A percentile compares a stretch with the other conserved stretches of the same genome.
phyloP scores from a whole-genome alignment of 192 early-diverging fungal species.

The Obelidium mucronatum region DNA sequence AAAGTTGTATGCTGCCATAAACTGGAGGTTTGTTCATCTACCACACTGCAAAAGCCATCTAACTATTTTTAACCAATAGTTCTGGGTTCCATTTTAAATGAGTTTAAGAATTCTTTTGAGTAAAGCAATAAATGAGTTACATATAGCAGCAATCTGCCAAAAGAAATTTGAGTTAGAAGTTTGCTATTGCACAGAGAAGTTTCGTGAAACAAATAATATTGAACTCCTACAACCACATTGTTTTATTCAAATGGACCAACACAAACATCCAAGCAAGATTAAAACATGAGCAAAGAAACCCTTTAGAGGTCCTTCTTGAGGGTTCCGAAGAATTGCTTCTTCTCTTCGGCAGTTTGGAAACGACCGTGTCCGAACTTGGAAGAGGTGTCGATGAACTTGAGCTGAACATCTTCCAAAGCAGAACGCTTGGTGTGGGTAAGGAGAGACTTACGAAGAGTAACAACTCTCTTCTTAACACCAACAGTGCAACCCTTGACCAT shows the following conservation, averaged over 20 bases:
- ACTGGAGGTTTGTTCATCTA: too few species aligned
- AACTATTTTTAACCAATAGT: too few species aligned
- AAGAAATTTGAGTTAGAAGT: too few species aligned
- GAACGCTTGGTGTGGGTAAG: constrained; percentile 95
- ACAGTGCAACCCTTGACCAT: constrained; percentile 98
- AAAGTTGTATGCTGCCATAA: constrained; percentile 76
- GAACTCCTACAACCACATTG: too few species aligned
- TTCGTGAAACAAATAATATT: too few species aligned
- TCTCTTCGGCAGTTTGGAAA: constrained; percentile 98
- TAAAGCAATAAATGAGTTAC: too few species aligned
- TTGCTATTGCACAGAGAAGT: too few species aligned
- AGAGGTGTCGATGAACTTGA: constrained; percentile 99
- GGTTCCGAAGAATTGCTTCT: constrained; percentile 86
- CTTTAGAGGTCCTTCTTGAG: constrained; percentile 52
- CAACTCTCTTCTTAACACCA: constrained; percentile 95
- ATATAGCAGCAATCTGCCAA: too few species aligned
- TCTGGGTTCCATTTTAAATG: too few species aligned
- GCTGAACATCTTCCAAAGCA: constrained; percentile 91
- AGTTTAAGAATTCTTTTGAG: too few species aligned
- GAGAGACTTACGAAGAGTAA: constrained; percentile 98
- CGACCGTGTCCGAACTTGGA: constrained; percentile 99
- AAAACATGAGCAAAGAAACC: neutral
- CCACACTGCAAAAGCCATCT: too few species aligned
- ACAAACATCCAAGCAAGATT: neutral
- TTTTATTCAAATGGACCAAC: neutral